Base-by-base conservation (phyloP, 2,329 filamentous ascomycete species). In the Alternaria sp. region DNA sequence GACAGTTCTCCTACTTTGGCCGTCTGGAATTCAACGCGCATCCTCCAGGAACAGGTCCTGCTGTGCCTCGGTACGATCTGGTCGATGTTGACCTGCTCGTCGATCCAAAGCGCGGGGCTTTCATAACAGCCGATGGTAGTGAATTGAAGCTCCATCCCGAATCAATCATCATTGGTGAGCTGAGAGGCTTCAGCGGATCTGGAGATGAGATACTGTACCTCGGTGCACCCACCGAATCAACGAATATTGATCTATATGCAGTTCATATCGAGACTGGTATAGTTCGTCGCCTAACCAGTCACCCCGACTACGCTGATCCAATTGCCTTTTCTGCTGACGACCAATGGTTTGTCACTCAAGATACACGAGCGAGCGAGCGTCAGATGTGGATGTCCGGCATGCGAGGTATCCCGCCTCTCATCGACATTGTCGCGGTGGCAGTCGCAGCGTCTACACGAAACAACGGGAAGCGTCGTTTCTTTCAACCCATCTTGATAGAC, bases 161-260 rank as follows among this genome's bases (percentile, higher is more conserved):
- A 8, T 75, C 44, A 74, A 9, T 82, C 51, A 65, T 61, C 3
- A 73, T 83, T 0, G 82, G 81, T 6, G 81, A 84, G 68, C 70
- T 83, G 1, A 79, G 82, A 11, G 81, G 81, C 7, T 84, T 83
- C 62, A 80, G 62, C 9, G 81, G 81, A 7, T 72, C 68, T 3
- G 81, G 81, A 0, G 68, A 74, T 7, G 80, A 83, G 59, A 70
- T 82, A 16, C 76, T 73, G 0, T 83, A 82, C 64, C 68, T 83
- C 7, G 81, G 81, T 1, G 71, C 69, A 49, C 67, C 79, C 0
- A 52, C 51, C 7, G 81, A 84, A 65, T 80, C 81, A 1, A 78
- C 67, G 62, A 84, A 83, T 51, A 79, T 83, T 57, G 82, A 84
- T 59, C 63, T 83, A 7, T 83, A 78, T 54, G 81, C 81, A 3